Conservation (phyloP, 2,329 filamentous ascomycete species). For the Clathrospora elynae region DNA sequence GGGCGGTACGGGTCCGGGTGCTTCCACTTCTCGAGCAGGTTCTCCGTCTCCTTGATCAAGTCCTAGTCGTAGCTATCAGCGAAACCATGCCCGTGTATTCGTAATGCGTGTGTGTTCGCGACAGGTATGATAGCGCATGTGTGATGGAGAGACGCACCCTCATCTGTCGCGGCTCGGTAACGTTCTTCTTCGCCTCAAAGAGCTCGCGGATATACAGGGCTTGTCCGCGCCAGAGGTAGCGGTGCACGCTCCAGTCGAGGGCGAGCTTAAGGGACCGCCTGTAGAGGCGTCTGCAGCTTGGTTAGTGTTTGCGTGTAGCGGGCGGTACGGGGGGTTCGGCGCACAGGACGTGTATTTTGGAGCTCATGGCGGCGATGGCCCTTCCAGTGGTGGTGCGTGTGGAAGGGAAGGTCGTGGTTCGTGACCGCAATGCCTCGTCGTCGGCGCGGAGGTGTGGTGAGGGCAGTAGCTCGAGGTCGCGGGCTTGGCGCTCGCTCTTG, state of each 20-base stretch:
- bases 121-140: background rate
- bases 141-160: conserved; percentile 62
- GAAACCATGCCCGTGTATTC: conserved; percentile 2
- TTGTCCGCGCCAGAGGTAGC: conserved; percentile 92
- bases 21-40: conserved; percentile 90
- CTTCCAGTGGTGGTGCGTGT: conserved; percentile 20
- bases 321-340: conserved; percentile 21
- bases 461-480: conserved; percentile 32
- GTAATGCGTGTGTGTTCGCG: conserved; percentile 2
- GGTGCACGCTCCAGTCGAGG: conserved; percentile 93
- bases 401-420: conserved; percentile 14
- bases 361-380: conserved; percentile 46
- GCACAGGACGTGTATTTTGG: conserved; percentile 47
- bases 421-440: conserved; percentile 40
- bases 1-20: conserved; percentile 91
- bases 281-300: conserved; percentile 69
- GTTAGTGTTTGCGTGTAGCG: conserved; percentile 35
- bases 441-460: conserved; percentile 24
- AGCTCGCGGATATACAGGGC: conserved; percentile 93
- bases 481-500: conserved; percentile 32
- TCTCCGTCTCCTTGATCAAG: conserved; percentile 85
- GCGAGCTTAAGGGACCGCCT: conserved; percentile 90
- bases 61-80: conserved; percentile 60
- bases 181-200: conserved; percentile 89
- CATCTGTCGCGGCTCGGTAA: conserved; percentile 83